These are phyloP conservation scores for Cercophora scortea DNA, from an alignment of 495 filamentous ascomycete genomes.

Conservation along the genomic window DNA sequence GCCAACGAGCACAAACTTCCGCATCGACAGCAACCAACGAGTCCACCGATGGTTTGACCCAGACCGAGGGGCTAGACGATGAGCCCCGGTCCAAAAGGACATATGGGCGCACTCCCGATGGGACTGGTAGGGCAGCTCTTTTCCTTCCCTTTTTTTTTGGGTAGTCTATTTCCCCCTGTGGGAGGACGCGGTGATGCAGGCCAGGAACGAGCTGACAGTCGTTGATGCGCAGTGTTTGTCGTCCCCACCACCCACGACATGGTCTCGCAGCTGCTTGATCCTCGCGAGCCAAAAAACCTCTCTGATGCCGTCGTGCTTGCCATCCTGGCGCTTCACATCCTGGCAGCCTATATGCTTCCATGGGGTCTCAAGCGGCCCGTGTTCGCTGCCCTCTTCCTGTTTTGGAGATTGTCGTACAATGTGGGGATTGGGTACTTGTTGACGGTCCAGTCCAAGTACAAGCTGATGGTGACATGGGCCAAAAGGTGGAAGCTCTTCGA, in stretches of 20 bases:
- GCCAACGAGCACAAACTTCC: background rate
- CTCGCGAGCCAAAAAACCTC: slow-evolving; percentile 90
- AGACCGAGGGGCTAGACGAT: background rate
- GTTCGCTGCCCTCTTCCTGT: slow-evolving; percentile 74
- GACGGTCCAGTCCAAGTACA: slow-evolving; percentile 81
- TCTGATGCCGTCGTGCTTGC: slow-evolving; percentile 77
- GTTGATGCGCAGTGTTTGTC: slow-evolving; percentile 63
- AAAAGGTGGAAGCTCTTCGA: slow-evolving; percentile 79
- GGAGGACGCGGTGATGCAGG: too few relatives aligned
- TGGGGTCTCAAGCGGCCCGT: slow-evolving; percentile 56
- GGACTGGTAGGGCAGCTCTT: slow-evolving; percentile 57
- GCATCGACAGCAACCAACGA: too few relatives aligned
- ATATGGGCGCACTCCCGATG: slow-evolving; percentile 86
- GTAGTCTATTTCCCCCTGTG: too few relatives aligned
- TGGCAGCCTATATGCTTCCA: slow-evolving; percentile 65
- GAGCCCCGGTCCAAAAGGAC: slow-evolving; percentile 52
- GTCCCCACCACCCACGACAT: slow-evolving; percentile 97
- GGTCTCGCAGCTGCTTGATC: slow-evolving; percentile 94
- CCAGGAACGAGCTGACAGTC: background rate
- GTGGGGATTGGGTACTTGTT: slow-evolving; percentile 87
- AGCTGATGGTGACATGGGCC: slow-evolving; percentile 80
- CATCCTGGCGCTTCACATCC: slow-evolving; percentile 67
- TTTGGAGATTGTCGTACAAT: slow-evolving; percentile 92
- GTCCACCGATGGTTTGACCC: too few relatives aligned
- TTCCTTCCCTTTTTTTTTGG: background rate